phyloP scores from a whole-genome alignment of 2,329 filamentous ascomycete genomes.

The Xylaria sp. region DNA sequence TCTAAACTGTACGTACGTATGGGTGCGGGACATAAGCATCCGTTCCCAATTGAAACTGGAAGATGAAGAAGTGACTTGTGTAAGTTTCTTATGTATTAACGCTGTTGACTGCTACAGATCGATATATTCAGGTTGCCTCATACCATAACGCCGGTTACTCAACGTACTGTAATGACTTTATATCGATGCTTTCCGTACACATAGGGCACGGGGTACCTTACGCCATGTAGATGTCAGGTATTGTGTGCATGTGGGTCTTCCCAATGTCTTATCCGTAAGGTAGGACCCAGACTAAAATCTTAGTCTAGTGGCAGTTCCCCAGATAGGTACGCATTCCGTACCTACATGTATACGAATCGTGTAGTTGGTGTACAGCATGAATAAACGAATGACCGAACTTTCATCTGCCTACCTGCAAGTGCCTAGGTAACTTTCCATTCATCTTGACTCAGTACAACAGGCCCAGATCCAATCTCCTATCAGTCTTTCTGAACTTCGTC shows the following conservation, averaged over 20 bases:
- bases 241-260: slow-evolving; percentile 13
- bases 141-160: too few species aligned
- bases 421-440: neutral
- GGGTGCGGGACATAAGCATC: neutral
- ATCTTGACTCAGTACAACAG: slow-evolving; percentile 27
- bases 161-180: too few species aligned
- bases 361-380: slow-evolving; percentile 1
- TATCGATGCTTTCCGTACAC: too few species aligned
- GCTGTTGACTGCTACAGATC: neutral
- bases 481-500: neutral
- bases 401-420: neutral
- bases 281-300: slow-evolving; percentile 2
- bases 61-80: neutral
- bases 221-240: neutral
- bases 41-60: neutral
- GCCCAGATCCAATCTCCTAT: slow-evolving; percentile 6
- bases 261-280: slow-evolving; percentile 7
- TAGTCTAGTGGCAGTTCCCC: neutral
- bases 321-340: neutral
- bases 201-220: neutral
- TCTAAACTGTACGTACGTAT: neutral
- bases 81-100: neutral
- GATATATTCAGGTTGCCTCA: too few species aligned
- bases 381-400: slow-evolving; percentile 9
- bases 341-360: slow-evolving; percentile 6